Percentiles rank a stretch among this genome's conserved stretches.
Conservation (phyloP, 306 rosid genomes). For the Inga oerstediana region DNA sequence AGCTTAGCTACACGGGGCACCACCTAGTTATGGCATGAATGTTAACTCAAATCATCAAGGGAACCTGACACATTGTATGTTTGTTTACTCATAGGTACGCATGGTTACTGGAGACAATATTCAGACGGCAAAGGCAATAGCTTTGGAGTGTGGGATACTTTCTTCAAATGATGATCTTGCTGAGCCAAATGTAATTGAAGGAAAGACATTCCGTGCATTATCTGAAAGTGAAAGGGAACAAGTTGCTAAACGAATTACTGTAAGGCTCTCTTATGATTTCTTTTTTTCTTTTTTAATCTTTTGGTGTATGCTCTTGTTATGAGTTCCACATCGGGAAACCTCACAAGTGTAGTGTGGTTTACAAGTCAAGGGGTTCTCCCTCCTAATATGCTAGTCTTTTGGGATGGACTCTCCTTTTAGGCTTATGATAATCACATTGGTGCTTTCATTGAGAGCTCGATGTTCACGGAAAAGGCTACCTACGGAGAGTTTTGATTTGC, state of each 20-base stretch:
- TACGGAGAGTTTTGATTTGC: too few relatives aligned
- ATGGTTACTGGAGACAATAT: constrained; percentile 98
- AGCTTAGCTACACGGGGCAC: neutral
- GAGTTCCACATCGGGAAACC: too few relatives aligned
- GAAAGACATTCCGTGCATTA: constrained; percentile 75
- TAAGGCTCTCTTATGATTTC: constrained; percentile 36
- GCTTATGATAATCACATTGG: too few relatives aligned
- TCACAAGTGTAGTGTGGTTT: too few relatives aligned
- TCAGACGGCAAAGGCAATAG: constrained; percentile 95
- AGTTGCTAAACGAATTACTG: constrained; percentile 66
- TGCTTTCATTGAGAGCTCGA: too few relatives aligned
- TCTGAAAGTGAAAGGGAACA: constrained; percentile 83
- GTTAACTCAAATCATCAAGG: constrained; percentile 28
- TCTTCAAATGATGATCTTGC: constrained; percentile 62
- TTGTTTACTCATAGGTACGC: constrained; percentile 67
- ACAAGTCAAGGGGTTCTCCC: too few relatives aligned
- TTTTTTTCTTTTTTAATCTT: neutral
- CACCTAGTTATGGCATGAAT: constrained; percentile 4
- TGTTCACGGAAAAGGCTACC: too few relatives aligned
- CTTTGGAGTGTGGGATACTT: constrained; percentile 95
- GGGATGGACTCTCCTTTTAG: too few relatives aligned
- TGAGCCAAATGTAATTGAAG: constrained; percentile 86
- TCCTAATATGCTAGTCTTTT: too few relatives aligned
- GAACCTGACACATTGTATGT: constrained; percentile 32
- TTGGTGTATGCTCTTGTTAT: constrained; percentile 5